Evolutionary conservation across 2,329 filamentous ascomycete species (phyloP).

Genomic region (Ceratocystis huliohia): DNA sequence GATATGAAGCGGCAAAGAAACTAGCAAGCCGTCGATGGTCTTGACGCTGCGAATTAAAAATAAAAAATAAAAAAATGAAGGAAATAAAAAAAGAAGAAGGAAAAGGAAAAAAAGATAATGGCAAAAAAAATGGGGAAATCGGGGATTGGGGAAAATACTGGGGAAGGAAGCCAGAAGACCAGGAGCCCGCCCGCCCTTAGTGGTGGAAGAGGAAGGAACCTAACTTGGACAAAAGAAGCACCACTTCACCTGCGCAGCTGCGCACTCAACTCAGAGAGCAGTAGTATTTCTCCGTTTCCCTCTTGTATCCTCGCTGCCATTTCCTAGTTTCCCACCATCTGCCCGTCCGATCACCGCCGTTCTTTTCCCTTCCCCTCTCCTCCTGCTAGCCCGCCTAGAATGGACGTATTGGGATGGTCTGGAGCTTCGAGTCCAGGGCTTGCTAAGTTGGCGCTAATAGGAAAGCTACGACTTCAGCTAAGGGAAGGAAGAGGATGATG

Average conservation of each 20-base stretch:
- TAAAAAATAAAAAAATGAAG: constrained; percentile 8
- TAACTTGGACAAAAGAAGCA: background rate
- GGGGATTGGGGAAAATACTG: constrained; percentile 10
- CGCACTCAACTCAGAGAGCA: background rate
- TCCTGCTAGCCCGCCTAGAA: too few species aligned
- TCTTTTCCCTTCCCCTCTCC: too few species aligned
- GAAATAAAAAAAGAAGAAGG: background rate
- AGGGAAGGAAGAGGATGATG: too few species aligned
- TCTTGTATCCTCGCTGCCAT: background rate
- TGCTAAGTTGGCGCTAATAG: too few species aligned
- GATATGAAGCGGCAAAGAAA: background rate
- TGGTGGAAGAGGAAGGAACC: background rate
- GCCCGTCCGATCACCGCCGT: too few species aligned
- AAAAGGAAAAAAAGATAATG: background rate
- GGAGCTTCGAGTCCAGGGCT: too few species aligned
- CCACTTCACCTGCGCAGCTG: background rate
- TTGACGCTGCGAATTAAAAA: background rate
- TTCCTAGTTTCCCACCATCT: background rate
- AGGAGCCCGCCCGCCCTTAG: background rate
- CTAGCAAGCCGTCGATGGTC: background rate
- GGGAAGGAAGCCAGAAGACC: constrained; percentile 7
- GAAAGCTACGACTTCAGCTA: too few species aligned
- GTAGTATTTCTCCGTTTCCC: background rate
- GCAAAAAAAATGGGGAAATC: constrained; percentile 12
- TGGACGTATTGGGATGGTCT: too few species aligned